phyloP scores from a whole-genome alignment of 139 green algal genomes.

The Chloropicon primus region DNA sequence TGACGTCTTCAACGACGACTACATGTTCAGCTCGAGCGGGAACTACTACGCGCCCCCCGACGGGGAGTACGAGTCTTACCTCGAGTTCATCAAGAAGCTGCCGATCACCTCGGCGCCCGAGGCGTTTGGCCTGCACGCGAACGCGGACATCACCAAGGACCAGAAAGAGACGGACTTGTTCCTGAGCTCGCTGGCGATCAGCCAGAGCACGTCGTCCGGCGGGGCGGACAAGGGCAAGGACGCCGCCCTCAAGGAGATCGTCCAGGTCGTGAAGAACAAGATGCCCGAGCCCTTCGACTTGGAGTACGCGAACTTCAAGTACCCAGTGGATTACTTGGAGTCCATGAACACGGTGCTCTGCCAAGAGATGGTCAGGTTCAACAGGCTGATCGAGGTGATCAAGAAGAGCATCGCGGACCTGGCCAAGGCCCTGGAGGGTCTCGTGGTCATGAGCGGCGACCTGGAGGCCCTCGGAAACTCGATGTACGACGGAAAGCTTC shows the following conservation, averaged over 20 bases:
- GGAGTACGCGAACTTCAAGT: constrained; percentile 27
- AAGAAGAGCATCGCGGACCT: constrained; percentile 41
- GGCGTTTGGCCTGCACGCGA: constrained; percentile 54
- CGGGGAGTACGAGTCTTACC: constrained; percentile 14
- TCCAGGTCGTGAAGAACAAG: constrained; percentile 15
- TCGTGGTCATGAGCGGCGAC: constrained; percentile 60
- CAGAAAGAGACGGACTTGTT: constrained; percentile 54
- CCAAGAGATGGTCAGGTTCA: constrained; percentile 47
- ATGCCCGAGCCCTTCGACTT: constrained; percentile 50
- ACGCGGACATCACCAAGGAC: constrained; percentile 58
- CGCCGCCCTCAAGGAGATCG: constrained; percentile 22
- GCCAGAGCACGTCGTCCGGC: constrained; percentile 21
- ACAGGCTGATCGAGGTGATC: constrained; percentile 38
- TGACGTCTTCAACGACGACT: constrained; percentile 27
- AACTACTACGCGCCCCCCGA: constrained; percentile 46
- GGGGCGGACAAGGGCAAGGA: constrained; percentile 16
- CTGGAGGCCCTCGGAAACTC: constrained; percentile 42
- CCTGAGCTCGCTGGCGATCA: constrained; percentile 33
- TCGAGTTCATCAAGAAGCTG: background rate
- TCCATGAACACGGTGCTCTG: constrained; percentile 49
- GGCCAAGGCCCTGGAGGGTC: constrained; percentile 54
- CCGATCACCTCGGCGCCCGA: constrained; percentile 35
- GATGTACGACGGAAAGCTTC: constrained; percentile 46
- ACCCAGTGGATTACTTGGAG: constrained; percentile 36
- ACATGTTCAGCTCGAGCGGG: constrained; percentile 36